Evolutionary conservation across 352 stramenopile species (phyloP).

Genomic region (Plasmopara halstedii): DNA sequence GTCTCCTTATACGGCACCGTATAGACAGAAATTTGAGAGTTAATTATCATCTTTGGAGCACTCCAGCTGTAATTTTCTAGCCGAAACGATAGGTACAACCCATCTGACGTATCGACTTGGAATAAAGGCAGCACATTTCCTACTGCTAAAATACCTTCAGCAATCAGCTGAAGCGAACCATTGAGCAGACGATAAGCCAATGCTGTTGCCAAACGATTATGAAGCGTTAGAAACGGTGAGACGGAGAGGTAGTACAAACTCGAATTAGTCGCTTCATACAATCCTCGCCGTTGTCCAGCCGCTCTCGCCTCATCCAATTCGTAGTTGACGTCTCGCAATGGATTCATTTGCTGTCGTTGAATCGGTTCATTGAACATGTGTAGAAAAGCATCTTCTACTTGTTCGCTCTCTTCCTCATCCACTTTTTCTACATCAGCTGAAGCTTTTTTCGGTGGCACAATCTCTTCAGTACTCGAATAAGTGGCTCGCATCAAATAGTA

Average conservation of each 20-base stretch:
- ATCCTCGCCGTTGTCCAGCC: conserved; percentile 61
- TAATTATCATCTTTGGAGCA: conserved; percentile 66
- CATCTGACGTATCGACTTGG: conserved; percentile 55
- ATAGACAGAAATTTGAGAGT: conserved; percentile 60
- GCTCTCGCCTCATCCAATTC: conserved; percentile 72
- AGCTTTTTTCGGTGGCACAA: conserved; percentile 10
- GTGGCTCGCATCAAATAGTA: conserved; percentile 83
- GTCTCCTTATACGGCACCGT: conserved; percentile 73
- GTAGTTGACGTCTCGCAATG: conserved; percentile 64
- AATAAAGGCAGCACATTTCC: conserved; percentile 79
- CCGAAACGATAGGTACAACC: conserved; percentile 77
- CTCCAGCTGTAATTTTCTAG: conserved; percentile 88
- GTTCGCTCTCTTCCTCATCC: conserved; percentile 54
- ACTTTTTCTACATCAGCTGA: conserved; percentile 22
- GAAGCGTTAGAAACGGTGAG: conserved; percentile 73
- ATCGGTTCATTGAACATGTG: conserved; percentile 57
- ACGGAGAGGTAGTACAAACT: conserved; percentile 80
- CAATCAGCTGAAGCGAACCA: conserved; percentile 73
- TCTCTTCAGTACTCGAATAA: conserved; percentile 60
- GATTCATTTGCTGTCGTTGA: conserved; percentile 44
- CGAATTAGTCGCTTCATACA: conserved; percentile 82
- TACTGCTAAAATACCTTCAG: conserved; percentile 78
- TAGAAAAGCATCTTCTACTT: conserved; percentile 75
- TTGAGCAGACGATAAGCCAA: conserved; percentile 82
- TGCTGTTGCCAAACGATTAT: conserved; percentile 75